Evolutionary conservation across 2,329 filamentous ascomycete species (phyloP).

Genomic region (Colletotrichum eremochloae): DNA sequence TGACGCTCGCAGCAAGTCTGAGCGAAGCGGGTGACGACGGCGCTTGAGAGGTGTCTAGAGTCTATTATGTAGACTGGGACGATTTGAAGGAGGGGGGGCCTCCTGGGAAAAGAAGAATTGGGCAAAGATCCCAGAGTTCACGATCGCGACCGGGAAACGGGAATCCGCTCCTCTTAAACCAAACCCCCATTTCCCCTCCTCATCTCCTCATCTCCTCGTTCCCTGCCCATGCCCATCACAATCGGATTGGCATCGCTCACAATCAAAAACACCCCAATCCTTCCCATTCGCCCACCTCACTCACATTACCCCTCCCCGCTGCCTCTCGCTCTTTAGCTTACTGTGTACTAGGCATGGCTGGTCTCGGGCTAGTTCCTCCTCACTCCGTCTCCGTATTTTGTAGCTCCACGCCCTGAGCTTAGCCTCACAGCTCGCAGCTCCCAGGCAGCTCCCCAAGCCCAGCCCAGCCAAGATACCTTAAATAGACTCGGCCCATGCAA

Average conservation of each 20-base stretch:
- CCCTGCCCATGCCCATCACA: not conserved
- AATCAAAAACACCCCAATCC: conserved; percentile 19
- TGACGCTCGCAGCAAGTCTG: not conserved
- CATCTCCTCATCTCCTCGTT: too few species aligned
- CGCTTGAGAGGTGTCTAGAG: not conserved
- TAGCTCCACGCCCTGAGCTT: conserved; percentile 21
- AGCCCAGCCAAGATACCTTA: not conserved
- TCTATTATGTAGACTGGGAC: not conserved
- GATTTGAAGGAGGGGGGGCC: not conserved
- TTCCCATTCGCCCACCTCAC: conserved; percentile 16
- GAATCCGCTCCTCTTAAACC: conserved; percentile 35
- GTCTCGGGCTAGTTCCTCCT: too few species aligned
- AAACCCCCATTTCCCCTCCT: not conserved
- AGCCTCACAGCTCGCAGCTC: conserved; percentile 16
- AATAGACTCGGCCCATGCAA: conserved; percentile 33
- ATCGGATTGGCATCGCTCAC: conserved; percentile 5
- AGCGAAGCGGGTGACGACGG: not conserved
- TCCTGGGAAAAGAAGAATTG: too few species aligned
- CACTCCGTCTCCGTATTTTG: conserved; percentile 16
- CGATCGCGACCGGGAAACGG: conserved; percentile 18
- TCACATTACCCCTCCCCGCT: not conserved
- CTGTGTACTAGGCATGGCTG: too few species aligned
- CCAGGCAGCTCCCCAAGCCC: not conserved
- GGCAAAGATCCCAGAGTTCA: not conserved
- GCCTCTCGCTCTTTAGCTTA: conserved; percentile 15